Evolutionary conservation across 306 rosid species (phyloP), one percentile per base, ranked within the genome.

Genomic region (Cucurbita argyrosperma): DNA sequence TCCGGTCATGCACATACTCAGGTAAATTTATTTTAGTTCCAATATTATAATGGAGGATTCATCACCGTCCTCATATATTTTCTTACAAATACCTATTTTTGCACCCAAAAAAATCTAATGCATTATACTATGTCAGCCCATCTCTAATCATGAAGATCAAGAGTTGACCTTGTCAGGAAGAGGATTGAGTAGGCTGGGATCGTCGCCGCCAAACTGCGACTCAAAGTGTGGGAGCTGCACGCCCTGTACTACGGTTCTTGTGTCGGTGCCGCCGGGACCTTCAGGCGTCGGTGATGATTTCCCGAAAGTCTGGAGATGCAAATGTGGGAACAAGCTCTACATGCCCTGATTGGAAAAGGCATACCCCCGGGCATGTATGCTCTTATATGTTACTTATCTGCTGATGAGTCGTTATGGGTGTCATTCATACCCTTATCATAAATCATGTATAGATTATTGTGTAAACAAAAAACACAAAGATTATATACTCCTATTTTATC

Each of bases 231-330:
- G 91, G 57, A 87, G 47, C 8, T 94, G 99, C 75, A 88, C 76
- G 10, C 99, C 99, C 0, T 94, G 99, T 68, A 83, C 70, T 74
- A 88, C 99, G 3, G 96, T 94, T 12, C 99, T 88, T 9, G 97
- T 94, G 72, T 82, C 95, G 0, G 95, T 94, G 86, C 96, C 95
- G 0, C 99, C 99, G 0, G 97, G 97, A 16, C 89, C 85, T 1
- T 97, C 97, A 26, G 45, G 95, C 91, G 76, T 88, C 90, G 0
- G 83, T 0, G 99, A 94, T 81, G 91, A 94, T 77, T 94, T 91
- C 79, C 97, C 97, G 0, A 96, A 90, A 81, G 97, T 96, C 15
- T 94, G 99, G 99, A 85, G 95, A 76, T 94, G 99, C 91, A 89
- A 94, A 81, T 94, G 99, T 83, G 92, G 97, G 82, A 88, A 91